These are phyloP conservation scores for Dimargaris cristalligena DNA, from an alignment of 192 early-diverging fungal genomes.

Conservation along the genomic window DNA sequence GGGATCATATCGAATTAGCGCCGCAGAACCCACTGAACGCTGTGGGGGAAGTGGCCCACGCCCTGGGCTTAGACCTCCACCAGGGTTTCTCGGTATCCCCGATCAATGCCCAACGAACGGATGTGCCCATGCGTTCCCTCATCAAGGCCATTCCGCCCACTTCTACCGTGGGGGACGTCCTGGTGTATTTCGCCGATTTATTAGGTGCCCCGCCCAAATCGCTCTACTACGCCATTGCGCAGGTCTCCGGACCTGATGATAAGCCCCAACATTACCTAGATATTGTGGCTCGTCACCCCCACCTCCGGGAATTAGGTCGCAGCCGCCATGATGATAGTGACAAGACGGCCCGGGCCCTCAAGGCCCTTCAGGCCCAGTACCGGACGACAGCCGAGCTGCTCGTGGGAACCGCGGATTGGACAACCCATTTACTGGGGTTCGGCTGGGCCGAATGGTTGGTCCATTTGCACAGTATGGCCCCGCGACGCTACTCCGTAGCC, in stretches of 20 bases:
- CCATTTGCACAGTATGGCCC: background rate
- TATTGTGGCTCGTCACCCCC: too few species aligned
- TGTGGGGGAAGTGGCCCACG: background rate
- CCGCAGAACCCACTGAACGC: slow-evolving; percentile 6
- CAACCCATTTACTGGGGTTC: too few species aligned
- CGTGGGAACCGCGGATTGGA: too few species aligned
- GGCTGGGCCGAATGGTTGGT: background rate
- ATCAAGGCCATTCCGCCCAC: background rate
- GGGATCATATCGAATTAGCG: slow-evolving; percentile 12
- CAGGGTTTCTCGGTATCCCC: background rate
- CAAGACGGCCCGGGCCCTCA: background rate
- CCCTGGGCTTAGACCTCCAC: slow-evolving; percentile 5
- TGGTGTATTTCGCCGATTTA: slow-evolving; percentile 2
- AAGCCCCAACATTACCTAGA: too few species aligned
- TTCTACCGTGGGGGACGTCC: background rate
- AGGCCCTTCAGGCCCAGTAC: background rate
- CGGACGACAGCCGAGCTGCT: slow-evolving; percentile 7
- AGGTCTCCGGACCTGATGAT: too few species aligned
- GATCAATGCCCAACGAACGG: background rate
- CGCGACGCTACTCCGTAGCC: background rate
- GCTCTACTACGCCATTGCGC: background rate
- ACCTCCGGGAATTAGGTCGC: too few species aligned
- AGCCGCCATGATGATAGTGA: too few species aligned
- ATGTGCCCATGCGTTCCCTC: background rate
- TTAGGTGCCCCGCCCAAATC: background rate